A percentile compares a stretch with the other conserved stretches of the same genome.
These are phyloP conservation scores for Fusarium sp. DNA, from an alignment of 2,329 filamentous ascomycete genomes.

Conservation along the genomic window DNA sequence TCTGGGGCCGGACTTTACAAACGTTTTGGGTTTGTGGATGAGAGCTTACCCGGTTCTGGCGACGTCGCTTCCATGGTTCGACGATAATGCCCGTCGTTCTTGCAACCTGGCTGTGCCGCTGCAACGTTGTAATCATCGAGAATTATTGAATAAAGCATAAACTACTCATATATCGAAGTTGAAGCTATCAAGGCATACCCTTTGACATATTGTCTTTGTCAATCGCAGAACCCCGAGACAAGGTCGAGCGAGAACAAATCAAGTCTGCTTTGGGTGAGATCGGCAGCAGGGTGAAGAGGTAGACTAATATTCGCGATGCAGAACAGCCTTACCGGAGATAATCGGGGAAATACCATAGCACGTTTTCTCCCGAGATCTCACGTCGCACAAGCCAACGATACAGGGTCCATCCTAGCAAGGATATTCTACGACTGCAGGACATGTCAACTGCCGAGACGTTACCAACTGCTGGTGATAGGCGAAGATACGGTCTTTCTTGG, in stretches of 20 bases:
- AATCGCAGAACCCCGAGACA: background rate
- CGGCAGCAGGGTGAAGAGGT: too few species aligned
- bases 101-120: background rate
- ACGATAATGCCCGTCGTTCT: background rate
- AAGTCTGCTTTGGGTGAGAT: background rate
- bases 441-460: background rate
- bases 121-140: background rate
- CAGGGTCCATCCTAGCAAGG: background rate
- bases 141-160: background rate
- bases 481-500: background rate
- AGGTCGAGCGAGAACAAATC: background rate
- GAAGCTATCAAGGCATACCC: background rate
- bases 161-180: background rate
- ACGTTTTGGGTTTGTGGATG: slow-evolving; percentile 30
- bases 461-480: background rate
- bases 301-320: too few species aligned
- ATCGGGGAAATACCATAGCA: background rate
- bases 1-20: slow-evolving; percentile 20
- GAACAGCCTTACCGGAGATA: background rate
- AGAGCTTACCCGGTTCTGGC: slow-evolving; percentile 16
- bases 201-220: too few species aligned
- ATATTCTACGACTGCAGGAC: background rate
- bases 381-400: background rate
- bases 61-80: slow-evolving; percentile 31
- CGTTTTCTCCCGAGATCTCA: background rate